Percentiles rank a stretch among this genome's conserved stretches.
phyloP scores from a whole-genome alignment of 148 eudicot genomes.

The Euryodendron excelsum region DNA sequence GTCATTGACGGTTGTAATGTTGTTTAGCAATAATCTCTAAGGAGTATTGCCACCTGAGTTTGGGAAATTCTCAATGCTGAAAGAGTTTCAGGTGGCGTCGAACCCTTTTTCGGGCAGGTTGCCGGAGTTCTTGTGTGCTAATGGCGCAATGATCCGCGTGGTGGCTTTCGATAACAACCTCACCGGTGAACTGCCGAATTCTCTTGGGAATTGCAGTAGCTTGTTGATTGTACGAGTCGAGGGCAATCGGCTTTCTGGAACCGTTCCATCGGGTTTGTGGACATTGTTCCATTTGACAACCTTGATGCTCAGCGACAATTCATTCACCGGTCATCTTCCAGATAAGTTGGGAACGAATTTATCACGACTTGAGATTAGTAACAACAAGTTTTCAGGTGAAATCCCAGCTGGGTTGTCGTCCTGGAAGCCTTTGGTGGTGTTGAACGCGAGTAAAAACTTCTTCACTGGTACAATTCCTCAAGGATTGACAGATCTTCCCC shows the following conservation, averaged over 20 bases:
- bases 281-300: background rate
- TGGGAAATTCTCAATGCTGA: background rate
- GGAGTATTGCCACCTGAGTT: background rate
- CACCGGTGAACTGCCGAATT: background rate
- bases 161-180: background rate
- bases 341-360: background rate
- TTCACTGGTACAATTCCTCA: background rate
- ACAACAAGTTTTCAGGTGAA: background rate
- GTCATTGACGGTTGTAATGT: background rate
- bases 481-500: background rate
- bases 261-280: slow-evolving; percentile 3
- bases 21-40: background rate
- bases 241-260: background rate
- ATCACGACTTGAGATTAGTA: background rate
- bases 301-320: background rate
- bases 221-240: background rate
- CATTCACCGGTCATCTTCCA: background rate
- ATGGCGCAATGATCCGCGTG: background rate
- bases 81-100: background rate
- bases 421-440: background rate
- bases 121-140: background rate
- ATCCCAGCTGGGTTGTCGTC: slow-evolving; percentile 1
- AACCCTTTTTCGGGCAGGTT: background rate
- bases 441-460: background rate
- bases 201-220: background rate